Conservation (phyloP, 306 rosid species). For the Vicia faba region DNA sequence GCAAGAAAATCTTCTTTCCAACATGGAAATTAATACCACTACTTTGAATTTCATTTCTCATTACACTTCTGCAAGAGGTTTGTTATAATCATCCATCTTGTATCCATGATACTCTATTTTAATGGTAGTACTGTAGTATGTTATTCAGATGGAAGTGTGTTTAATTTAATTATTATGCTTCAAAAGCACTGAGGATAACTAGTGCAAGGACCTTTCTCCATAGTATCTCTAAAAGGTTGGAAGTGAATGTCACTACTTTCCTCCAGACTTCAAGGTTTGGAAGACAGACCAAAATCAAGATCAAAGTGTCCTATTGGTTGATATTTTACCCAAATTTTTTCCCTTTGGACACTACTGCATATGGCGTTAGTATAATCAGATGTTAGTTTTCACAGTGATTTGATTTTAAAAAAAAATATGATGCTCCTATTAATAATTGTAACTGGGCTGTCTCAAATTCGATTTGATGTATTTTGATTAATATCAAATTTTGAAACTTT, state of each 20-base stretch:
- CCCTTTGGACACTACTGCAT: background rate
- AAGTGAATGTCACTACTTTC: conserved; percentile 59
- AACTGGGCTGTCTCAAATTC: background rate
- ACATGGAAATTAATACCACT: conserved; percentile 39
- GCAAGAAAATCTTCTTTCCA: conserved; percentile 42
- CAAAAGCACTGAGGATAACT: too few relatives aligned
- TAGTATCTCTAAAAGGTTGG: conserved; percentile 65
- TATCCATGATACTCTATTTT: conserved; percentile 13
- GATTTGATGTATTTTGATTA: conserved; percentile 9
- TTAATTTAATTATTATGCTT: too few relatives aligned
- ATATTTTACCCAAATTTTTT: conserved; percentile 47
- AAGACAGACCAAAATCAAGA: conserved; percentile 49
- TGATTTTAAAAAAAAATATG: background rate
- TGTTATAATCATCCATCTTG: conserved; percentile 25
- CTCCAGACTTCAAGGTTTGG: conserved; percentile 81
- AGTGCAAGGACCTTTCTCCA: conserved; percentile 75
- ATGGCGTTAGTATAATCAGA: background rate
- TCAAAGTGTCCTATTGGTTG: conserved; percentile 52
- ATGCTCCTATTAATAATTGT: background rate
- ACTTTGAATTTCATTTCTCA: conserved; percentile 25
- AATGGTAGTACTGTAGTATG: conserved; percentile 3
- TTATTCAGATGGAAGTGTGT: background rate
- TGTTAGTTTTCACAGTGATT: background rate
- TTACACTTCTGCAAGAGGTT: conserved; percentile 56
- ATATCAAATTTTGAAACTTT: conserved; percentile 22